Base-by-base conservation (phyloP, 2,329 filamentous ascomycete species). In the Truncatella angustata region DNA sequence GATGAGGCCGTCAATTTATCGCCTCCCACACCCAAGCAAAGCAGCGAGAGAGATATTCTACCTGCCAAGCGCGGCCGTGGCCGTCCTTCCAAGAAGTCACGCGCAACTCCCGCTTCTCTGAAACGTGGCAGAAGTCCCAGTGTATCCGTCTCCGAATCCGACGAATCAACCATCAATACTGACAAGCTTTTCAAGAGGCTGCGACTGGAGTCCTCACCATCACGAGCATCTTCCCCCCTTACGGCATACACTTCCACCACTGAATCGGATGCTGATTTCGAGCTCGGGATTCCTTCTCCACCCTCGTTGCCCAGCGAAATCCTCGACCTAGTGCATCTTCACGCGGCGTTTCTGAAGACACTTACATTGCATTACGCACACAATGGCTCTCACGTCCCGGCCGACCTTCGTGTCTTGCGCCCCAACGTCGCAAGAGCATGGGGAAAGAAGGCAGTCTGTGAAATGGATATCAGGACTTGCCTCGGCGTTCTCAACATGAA, bases 361-460 rank as follows among this genome's bases (percentile, higher is more conserved):
- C 72, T 90, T 21, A 79, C 81, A 0, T 71, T 91, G 9, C 86
- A 91, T 61, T 79, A 84, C 54, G 85, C 85, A 1, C 87, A 92
- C 68, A 83, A 87, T 66, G 85, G 86, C 54, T 71, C 73, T 26
- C 73, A 77, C 43, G 75, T 81, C 0, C 85, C 88, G 0, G 80
- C 85, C 21, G 86, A 90, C 60, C 67, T 91, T 40, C 74, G 77
- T 32, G 72, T 76, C 26, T 74, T 91, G 32, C 76, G 80, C 30
- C 82, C 82, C 9, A 78, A 84, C 52, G 75, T 90, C 36, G 81
- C 86, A 11, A 79, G 83, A 57, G 74, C 85, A 34, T 92, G 88
- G 88, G 86, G 87, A 54, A 90, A 88, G 70, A 79, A 87, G 28
- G 77, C 77, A 52, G 86, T 91, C 14, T 80, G 76, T 0, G 70